phyloP scores from a whole-genome alignment of 768 basidiomycete genomes.

The Suillus weaverae region DNA sequence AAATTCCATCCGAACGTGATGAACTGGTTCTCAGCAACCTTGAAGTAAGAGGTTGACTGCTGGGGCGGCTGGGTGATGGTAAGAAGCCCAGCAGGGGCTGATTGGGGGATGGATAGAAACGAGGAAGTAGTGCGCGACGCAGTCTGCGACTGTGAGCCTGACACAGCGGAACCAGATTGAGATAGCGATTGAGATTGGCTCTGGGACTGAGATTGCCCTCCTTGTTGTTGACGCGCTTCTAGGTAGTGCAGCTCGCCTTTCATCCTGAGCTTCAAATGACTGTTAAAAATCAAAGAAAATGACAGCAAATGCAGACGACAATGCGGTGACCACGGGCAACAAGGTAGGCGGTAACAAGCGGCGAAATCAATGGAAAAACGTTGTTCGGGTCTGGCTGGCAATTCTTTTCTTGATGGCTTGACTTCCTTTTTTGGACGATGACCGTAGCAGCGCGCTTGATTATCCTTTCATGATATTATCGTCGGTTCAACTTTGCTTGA shows the following conservation, averaged over 20 bases:
- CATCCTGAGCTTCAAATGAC: slow-evolving; percentile 1
- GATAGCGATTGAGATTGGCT: slow-evolving; percentile 9
- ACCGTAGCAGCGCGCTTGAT: not conserved
- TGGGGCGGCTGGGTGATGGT: slow-evolving; percentile 80
- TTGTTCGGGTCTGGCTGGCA: slow-evolving; percentile 1
- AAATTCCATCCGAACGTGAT: slow-evolving; percentile 95
- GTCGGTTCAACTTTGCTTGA: not conserved
- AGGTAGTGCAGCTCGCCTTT: not conserved
- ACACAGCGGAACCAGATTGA: slow-evolving; percentile 11
- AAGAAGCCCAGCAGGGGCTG: slow-evolving; percentile 62
- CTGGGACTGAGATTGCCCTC: slow-evolving; percentile 2
- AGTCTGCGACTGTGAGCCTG: slow-evolving; percentile 10
- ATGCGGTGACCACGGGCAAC: slow-evolving; percentile 6
- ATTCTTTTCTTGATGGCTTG: not conserved
- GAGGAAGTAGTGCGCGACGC: slow-evolving; percentile 10
- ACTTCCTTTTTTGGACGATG: slow-evolving; percentile 9
- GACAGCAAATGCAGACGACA: slow-evolving; percentile 1
- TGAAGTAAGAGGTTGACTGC: slow-evolving; percentile 82
- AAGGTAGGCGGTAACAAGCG: slow-evolving; percentile 1
- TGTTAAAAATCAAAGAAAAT: slow-evolving; percentile 1
- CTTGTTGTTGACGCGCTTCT: slow-evolving; percentile 9
- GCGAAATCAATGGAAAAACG: slow-evolving; percentile 9
- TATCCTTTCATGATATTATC: not conserved
- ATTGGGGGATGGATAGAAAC: slow-evolving; percentile 42
- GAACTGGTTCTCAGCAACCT: slow-evolving; percentile 70